These are phyloP conservation scores for Hypomontagnella submonticulosa DNA, from an alignment of 495 filamentous ascomycete species.

Conservation along the genomic window DNA sequence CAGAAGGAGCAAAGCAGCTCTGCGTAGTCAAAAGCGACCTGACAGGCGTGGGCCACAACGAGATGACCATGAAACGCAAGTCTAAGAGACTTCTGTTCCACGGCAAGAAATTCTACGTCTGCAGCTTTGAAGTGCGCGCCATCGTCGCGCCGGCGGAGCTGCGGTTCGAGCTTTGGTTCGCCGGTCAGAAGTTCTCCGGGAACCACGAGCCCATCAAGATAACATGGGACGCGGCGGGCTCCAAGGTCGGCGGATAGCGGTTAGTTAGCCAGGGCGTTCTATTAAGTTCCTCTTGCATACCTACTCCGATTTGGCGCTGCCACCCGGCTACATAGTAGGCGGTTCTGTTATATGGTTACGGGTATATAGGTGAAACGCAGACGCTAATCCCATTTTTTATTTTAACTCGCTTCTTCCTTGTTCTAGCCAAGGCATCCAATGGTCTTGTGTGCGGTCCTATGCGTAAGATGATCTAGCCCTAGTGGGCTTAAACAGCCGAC, in stretches of 20 bases:
- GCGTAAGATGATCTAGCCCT: no score
- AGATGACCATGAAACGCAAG: constrained; percentile 51
- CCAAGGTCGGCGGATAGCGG: constrained; percentile 22
- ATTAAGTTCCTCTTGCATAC: not conserved
- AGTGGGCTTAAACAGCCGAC: no score
- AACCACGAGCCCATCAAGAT: constrained; percentile 63
- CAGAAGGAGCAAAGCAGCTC: constrained; percentile 57
- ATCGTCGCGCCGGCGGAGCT: constrained; percentile 66
- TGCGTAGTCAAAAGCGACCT: constrained; percentile 52
- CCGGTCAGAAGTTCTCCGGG: constrained; percentile 57
- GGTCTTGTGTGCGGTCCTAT: no score
- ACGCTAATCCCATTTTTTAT: no score
- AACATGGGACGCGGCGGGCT: constrained; percentile 56
- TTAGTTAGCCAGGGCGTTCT: not conserved
- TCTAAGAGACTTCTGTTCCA: constrained; percentile 49
- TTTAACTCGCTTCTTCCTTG: no score
- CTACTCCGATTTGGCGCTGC: not conserved
- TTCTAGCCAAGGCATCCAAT: no score
- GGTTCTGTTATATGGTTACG: not conserved
- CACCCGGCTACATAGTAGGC: not conserved
- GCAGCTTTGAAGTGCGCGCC: constrained; percentile 62
- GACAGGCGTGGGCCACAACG: constrained; percentile 46
- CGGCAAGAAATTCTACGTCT: constrained; percentile 59
- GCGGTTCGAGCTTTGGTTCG: constrained; percentile 65
- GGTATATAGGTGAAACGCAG: constrained; percentile 5